Conservation (phyloP, 352 stramenopile genomes). For the Phytophthora melonis region DNA sequence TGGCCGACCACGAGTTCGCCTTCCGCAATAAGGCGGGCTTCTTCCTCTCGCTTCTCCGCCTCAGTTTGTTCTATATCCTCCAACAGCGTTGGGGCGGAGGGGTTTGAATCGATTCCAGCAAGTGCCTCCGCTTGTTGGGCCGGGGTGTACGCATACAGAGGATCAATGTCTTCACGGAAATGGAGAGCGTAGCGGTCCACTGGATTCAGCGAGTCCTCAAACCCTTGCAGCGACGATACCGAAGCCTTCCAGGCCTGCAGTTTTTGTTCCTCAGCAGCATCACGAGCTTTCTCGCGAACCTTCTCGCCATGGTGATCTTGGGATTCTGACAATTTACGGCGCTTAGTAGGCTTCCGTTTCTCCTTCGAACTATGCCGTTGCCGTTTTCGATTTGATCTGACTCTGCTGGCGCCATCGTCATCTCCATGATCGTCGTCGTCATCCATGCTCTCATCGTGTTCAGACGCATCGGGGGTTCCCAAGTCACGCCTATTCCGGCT, state of each 20-base stretch:
- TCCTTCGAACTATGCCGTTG: constrained; percentile 29
- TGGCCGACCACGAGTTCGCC: constrained; percentile 75
- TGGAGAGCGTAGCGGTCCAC: constrained; percentile 95
- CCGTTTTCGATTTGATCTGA: constrained; percentile 32
- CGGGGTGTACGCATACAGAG: constrained; percentile 68
- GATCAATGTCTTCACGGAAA: constrained; percentile 94
- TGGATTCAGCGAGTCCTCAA: constrained; percentile 93
- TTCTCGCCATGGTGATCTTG: constrained; percentile 48
- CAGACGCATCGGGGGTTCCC: constrained; percentile 24
- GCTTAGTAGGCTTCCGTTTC: constrained; percentile 34
- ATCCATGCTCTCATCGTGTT: constrained; percentile 52
- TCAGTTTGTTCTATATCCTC: constrained; percentile 77
- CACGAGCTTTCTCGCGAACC: constrained; percentile 84
- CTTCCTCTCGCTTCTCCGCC: constrained; percentile 68
- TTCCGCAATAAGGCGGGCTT: constrained; percentile 65
- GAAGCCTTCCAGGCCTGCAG: constrained; percentile 89
- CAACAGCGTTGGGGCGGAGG: constrained; percentile 25
- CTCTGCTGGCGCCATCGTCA: constrained; percentile 1
- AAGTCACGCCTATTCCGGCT: constrained; percentile 3
- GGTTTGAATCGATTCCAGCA: constrained; percentile 32
- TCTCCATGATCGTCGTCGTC: constrained; percentile 40
- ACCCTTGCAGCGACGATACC: constrained; percentile 77
- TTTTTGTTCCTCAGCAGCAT: constrained; percentile 94
- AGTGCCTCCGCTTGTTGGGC: constrained; percentile 44
- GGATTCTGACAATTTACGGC: constrained; percentile 36